Conservation (phyloP, 371 early-diverging fungal genomes). For the Capillidium rhysosporum region DNA sequence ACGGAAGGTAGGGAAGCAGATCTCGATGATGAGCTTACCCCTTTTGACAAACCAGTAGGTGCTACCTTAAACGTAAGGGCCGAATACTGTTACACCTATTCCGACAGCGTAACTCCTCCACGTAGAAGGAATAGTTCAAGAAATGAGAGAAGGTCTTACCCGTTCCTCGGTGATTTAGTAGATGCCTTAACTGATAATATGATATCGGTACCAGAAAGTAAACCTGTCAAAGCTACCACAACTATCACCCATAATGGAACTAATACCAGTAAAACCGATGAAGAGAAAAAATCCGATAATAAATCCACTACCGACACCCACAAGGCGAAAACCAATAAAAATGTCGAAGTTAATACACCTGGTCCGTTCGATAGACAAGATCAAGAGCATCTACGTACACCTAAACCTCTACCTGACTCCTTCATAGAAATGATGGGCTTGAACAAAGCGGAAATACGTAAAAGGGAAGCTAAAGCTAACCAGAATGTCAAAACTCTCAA, state of each 20-base stretch:
- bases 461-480: background rate
- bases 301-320: too few relatives aligned
- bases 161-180: too few relatives aligned
- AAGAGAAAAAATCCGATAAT: background rate
- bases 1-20: background rate
- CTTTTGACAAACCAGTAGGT: background rate
- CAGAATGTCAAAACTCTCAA: background rate
- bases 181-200: too few relatives aligned
- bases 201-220: too few relatives aligned
- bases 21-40: background rate
- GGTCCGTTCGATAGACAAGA: conserved; percentile 1
- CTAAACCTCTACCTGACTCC: background rate
- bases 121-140: background rate
- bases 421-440: background rate
- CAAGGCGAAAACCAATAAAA: background rate
- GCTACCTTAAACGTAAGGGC: background rate
- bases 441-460: background rate
- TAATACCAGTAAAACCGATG: background rate
- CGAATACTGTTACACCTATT: conserved; percentile 4
- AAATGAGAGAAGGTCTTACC: background rate
- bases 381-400: background rate
- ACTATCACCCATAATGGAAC: background rate
- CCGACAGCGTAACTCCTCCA: background rate
- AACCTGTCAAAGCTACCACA: too few relatives aligned
- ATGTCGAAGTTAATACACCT: background rate